Percentiles rank a stretch among this genome's conserved stretches.
Conservation (phyloP, 106 monocot species). For the Dendrobium nobile region DNA sequence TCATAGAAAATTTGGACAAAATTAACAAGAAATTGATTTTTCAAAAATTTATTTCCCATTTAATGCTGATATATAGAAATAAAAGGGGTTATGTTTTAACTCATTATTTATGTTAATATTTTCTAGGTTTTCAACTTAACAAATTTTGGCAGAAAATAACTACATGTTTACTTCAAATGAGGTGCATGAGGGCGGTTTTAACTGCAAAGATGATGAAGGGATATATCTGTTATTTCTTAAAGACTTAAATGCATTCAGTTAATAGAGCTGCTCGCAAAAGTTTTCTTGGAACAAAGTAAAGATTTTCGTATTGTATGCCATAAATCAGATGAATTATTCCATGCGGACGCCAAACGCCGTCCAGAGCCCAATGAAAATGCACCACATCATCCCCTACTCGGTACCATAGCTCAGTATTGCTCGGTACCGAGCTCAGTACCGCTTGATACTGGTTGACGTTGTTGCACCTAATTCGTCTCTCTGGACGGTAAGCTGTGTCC, state of each 20-base stretch:
- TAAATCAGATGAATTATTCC: background rate
- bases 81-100: background rate
- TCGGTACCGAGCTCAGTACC: no score
- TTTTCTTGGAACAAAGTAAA: background rate
- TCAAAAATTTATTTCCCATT: background rate
- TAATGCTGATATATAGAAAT: background rate
- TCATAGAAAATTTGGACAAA: background rate
- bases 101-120: background rate
- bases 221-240: background rate
- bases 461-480: no score
- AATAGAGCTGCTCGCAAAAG: background rate
- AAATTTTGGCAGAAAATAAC: no score
- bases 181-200: no score
- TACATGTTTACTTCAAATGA: no score
- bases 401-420: no score
- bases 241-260: background rate
- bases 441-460: no score
- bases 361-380: no score
- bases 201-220: background rate
- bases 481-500: no score
- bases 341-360: no score
- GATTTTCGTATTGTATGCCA: background rate
- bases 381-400: no score
- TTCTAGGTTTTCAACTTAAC: background rate
- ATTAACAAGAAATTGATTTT: background rate